These are phyloP conservation scores for Xylaria venustula DNA, from an alignment of 495 filamentous ascomycete species.

Conservation along the genomic window DNA sequence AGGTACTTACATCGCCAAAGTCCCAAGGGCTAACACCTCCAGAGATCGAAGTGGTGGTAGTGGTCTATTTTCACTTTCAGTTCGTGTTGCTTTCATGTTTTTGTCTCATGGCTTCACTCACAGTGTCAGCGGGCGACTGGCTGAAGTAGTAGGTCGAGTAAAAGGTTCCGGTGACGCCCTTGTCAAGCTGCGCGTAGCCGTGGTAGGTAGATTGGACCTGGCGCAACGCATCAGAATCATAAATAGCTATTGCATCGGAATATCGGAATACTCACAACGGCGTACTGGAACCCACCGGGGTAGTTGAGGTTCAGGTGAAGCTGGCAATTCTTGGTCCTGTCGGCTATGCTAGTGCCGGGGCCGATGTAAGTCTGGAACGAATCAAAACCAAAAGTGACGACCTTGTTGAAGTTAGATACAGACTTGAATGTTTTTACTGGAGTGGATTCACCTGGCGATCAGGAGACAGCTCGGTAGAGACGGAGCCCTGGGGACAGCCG, in stretches of 20 bases:
- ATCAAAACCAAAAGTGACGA: conserved; percentile 59
- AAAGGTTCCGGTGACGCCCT: conserved; percentile 54
- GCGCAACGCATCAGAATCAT: background rate
- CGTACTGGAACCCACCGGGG: conserved; percentile 59
- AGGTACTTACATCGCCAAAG: conserved; percentile 25
- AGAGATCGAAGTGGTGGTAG: conserved; percentile 49
- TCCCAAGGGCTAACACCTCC: conserved; percentile 44
- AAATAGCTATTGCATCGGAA: background rate
- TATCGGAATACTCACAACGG: conserved; percentile 28
- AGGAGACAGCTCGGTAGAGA: conserved; percentile 48
- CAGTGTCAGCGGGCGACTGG: conserved; percentile 44
- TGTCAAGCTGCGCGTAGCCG: conserved; percentile 54
- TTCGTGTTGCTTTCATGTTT: background rate
- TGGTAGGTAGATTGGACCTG: conserved; percentile 52
- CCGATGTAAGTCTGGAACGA: conserved; percentile 58
- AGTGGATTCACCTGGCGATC: conserved; percentile 45
- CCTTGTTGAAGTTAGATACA: conserved; percentile 23
- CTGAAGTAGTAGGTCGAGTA: conserved; percentile 60
- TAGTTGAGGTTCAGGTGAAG: conserved; percentile 58
- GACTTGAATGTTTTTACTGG: conserved; percentile 21
- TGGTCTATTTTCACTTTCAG: conserved; percentile 32
- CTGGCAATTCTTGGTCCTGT: conserved; percentile 60
- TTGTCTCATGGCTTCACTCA: conserved; percentile 9
- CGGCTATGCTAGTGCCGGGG: conserved; percentile 35
- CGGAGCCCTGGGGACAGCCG: conserved; percentile 54